Evolutionary conservation across 495 filamentous ascomycete genomes (phyloP).

Genomic region (Penicilliopsis zonata): DNA sequence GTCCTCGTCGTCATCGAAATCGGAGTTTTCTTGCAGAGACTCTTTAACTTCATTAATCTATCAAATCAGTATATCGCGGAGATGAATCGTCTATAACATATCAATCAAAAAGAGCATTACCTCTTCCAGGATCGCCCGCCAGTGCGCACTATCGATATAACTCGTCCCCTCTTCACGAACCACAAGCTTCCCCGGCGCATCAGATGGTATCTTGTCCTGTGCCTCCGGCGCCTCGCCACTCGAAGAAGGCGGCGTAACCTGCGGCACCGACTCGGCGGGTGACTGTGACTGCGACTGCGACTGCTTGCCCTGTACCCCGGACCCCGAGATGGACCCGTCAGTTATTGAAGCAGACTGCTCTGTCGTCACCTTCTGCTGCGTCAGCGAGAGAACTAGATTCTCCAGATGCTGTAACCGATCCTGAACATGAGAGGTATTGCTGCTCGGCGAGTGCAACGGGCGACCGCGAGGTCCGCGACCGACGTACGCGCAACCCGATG

Average conservation of each 20-base stretch:
- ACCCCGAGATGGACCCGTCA: too few relatives aligned
- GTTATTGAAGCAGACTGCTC: too few relatives aligned
- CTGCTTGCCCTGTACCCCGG: too few relatives aligned
- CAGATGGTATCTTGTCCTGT: constrained; percentile 6
- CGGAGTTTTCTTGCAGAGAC: constrained; percentile 14
- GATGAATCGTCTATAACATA: constrained; percentile 1
- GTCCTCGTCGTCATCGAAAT: constrained; percentile 13
- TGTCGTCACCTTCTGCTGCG: constrained; percentile 22
- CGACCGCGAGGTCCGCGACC: constrained; percentile 23
- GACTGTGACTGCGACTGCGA: constrained; percentile 1
- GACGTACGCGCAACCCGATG: constrained; percentile 29
- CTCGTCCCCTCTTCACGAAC: constrained; percentile 38
- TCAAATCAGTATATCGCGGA: constrained; percentile 2
- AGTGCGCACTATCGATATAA: constrained; percentile 38
- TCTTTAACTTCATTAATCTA: constrained; percentile 27
- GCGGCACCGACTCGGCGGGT: not conserved
- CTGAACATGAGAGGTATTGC: constrained; percentile 28
- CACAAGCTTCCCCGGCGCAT: constrained; percentile 56
- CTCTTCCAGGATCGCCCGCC: constrained; percentile 40
- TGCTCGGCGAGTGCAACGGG: constrained; percentile 17
- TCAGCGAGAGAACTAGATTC: constrained; percentile 35
- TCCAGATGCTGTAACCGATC: constrained; percentile 40
- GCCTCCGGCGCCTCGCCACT: constrained; percentile 58
- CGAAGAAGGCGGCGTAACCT: constrained; percentile 26
- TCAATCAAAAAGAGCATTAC: too few relatives aligned